Base-by-base conservation (phyloP, 805 yeast genomes). In the Ogataea salicorniae region DNA sequence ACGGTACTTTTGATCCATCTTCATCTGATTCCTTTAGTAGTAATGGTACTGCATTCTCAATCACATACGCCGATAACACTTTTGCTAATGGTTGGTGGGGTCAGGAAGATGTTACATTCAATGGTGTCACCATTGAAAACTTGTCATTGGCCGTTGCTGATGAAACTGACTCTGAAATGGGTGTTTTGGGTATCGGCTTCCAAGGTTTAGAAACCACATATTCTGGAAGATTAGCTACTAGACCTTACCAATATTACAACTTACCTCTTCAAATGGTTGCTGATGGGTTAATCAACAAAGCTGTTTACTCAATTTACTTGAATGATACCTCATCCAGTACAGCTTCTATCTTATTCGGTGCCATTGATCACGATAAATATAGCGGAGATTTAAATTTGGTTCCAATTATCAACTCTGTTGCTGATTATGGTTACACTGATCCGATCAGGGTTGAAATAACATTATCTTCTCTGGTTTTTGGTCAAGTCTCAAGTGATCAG, bases 81-180 rank as follows among this genome's bases (percentile, higher is more conserved):
- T 66, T 56, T 42, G 82, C 82, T 4, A 44, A 46, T 7, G 84
- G 84, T 22, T 47, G 64, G 39, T 79, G 81, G 81, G 95, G 87
- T 17, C 66, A 71, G 40, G 97, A 90, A 58, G 67, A 70, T 37
- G 72, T 90, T 5, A 50, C 56, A 2, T 56, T 87, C 46, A 80
- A 81, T 41, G 77, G 72, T 42, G 63, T 73, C 14, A 64, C 71
- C 3, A 68, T 87, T 13, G 51, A 69, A 0, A 68, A 71, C 47
- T 67, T 85, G 31, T 79, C 88, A 5, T 76, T 90, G 63, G 97
- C 95, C 1, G 80, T 89, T 22, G 95, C 87, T 3, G 79, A 80
- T 59, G 63, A 65, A 34, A 77, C 88, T 2, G 79, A 80, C 51
- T 80, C 91, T 4, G 63, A 79, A 8, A 67, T 75, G 49, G 92